Conservation (phyloP, 1,284 basidiomycete genomes). For the Lentinula novae-zelandiae region DNA sequence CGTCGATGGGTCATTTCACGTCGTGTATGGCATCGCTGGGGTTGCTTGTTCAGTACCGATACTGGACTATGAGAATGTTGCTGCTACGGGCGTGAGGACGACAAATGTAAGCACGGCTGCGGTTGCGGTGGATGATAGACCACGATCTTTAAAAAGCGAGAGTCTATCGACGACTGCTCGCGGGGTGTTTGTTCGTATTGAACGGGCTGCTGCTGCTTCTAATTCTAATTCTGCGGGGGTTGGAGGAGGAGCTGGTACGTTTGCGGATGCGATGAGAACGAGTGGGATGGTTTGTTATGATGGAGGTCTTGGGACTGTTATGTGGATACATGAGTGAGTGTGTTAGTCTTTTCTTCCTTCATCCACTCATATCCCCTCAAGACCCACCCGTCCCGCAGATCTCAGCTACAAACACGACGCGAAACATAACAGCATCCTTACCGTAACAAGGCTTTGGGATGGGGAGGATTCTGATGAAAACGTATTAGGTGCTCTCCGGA, state of each 20-base stretch:
- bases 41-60: not conserved
- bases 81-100: not conserved
- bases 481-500: slow-evolving; percentile 34
- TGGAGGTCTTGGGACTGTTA: slow-evolving; percentile 43
- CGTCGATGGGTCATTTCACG: slow-evolving; percentile 67
- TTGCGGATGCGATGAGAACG: slow-evolving; percentile 52
- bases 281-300: slow-evolving; percentile 50
- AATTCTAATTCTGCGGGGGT: too few species aligned
- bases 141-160: not conserved
- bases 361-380: slow-evolving; percentile 23
- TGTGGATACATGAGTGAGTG: slow-evolving; percentile 72
- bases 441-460: slow-evolving; percentile 54
- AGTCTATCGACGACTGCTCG: slow-evolving; percentile 47
- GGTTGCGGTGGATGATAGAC: too few species aligned
- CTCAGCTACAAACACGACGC: slow-evolving; percentile 79
- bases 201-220: slow-evolving; percentile 28
- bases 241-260: slow-evolving; percentile 23
- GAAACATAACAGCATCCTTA: slow-evolving; percentile 56
- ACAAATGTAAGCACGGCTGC: not conserved
- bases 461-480: slow-evolving; percentile 29
- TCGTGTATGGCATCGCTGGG: slow-evolving; percentile 27
- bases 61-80: not conserved
- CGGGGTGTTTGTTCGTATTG: slow-evolving; percentile 42
- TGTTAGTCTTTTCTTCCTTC: slow-evolving; percentile 15
- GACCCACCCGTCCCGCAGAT: slow-evolving; percentile 57